These are phyloP conservation scores for Angomonas deanei DNA, from an alignment of 208 protist genomes.

Conservation along the genomic window DNA sequence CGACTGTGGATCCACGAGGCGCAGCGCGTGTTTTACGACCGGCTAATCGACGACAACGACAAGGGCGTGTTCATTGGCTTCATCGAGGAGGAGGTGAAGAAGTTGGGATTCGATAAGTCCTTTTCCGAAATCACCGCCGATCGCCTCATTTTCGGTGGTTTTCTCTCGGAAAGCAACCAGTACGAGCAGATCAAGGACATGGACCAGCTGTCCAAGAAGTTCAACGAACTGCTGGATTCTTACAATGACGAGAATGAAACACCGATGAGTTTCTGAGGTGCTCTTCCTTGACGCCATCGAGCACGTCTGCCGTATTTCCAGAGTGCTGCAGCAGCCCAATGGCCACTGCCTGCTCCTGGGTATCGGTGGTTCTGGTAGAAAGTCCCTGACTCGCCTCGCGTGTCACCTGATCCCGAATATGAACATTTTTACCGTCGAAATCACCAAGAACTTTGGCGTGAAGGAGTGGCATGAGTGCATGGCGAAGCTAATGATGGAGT, in stretches of 20 bases:
- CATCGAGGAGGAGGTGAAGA: slow-evolving; percentile 54
- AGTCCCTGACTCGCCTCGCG: slow-evolving; percentile 93
- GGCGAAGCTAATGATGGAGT: slow-evolving; percentile 88
- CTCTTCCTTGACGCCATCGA: slow-evolving; percentile 96
- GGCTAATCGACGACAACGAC: slow-evolving; percentile 90
- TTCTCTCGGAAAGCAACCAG: slow-evolving; percentile 64
- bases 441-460: slow-evolving; percentile 95
- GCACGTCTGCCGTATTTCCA: slow-evolving; percentile 94
- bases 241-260: slow-evolving; percentile 94
- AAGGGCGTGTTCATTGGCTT: slow-evolving; percentile 71
- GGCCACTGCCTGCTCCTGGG: slow-evolving; percentile 96
- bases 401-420: slow-evolving; percentile 91
- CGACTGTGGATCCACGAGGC: slow-evolving; percentile 96
- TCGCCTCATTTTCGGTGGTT: slow-evolving; percentile 94
- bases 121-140: slow-evolving; percentile 63
- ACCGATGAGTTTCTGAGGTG: slow-evolving; percentile 93
- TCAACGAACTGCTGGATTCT: slow-evolving; percentile 80
- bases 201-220: slow-evolving; percentile 46
- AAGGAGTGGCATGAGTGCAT: slow-evolving; percentile 96
- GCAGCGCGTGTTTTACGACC: slow-evolving; percentile 94
- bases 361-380: slow-evolving; percentile 96
- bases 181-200: slow-evolving; percentile 93
- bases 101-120: slow-evolving; percentile 50
- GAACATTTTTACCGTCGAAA: slow-evolving; percentile 95
- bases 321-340: slow-evolving; percentile 92